Conservation (phyloP, 139 green algal species). For the Ettlia oleoabundans region DNA sequence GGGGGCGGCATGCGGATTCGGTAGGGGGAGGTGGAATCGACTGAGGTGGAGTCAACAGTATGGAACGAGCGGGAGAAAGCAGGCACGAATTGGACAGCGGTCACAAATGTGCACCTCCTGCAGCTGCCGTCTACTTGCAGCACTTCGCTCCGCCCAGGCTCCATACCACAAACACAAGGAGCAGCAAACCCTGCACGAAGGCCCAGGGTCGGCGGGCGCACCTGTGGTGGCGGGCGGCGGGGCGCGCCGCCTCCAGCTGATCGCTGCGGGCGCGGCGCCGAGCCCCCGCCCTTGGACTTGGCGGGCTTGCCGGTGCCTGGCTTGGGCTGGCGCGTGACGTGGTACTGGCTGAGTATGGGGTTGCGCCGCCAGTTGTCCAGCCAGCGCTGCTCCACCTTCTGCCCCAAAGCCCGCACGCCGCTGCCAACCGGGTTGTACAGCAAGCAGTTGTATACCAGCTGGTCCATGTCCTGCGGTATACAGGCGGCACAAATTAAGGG, state of each 20-base stretch:
- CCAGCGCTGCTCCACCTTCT: slow-evolving; percentile 23
- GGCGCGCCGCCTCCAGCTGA: neutral
- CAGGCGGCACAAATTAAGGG: neutral
- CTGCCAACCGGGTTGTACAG: slow-evolving; percentile 35
- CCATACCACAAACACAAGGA: no score
- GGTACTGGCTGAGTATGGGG: slow-evolving; percentile 1
- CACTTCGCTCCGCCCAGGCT: no score
- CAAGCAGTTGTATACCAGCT: slow-evolving; percentile 49
- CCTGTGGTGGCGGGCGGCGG: slow-evolving; percentile 4
- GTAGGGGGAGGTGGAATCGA: no score
- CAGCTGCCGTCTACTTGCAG: no score
- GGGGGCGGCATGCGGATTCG: no score
- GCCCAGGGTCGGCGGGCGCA: neutral
- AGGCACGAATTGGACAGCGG: no score
- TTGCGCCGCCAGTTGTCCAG: slow-evolving; percentile 38
- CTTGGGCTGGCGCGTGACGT: slow-evolving; percentile 12
- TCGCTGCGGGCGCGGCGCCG: slow-evolving; percentile 12
- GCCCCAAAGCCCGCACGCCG: neutral
- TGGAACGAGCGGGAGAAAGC: no score
- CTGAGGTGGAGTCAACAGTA: no score
- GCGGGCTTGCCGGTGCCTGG: neutral
- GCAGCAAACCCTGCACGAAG: no score
- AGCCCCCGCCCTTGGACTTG: neutral
- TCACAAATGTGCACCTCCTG: no score
- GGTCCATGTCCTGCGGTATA: slow-evolving; percentile 38